These are phyloP conservation scores for Colletotrichum sp. DNA, from an alignment of 2,329 filamentous ascomycete genomes.

Conservation along the genomic window DNA sequence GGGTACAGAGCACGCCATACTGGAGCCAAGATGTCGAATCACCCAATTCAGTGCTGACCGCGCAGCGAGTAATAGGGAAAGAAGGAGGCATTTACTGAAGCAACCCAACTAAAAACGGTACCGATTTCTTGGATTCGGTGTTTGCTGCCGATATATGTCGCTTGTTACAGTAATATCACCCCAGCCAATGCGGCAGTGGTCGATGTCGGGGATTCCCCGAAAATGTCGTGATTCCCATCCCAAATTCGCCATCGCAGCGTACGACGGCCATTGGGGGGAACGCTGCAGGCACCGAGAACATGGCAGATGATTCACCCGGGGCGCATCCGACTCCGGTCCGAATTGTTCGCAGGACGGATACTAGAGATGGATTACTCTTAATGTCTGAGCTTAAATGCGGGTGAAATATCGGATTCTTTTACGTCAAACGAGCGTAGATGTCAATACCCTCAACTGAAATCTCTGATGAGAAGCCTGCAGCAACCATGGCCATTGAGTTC, in stretches of 20 bases:
- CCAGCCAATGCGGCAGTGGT: background rate
- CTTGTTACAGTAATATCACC: background rate
- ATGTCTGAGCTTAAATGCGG: background rate
- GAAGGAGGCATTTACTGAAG: background rate
- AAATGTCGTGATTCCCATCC: constrained; percentile 5
- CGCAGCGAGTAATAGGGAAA: background rate
- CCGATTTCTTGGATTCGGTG: background rate
- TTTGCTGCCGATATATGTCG: background rate
- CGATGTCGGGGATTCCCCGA: background rate
- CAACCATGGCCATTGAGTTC: constrained; percentile 4
- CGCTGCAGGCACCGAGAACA: background rate
- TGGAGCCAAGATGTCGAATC: constrained; percentile 12
- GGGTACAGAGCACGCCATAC: constrained; percentile 10
- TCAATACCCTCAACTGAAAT: background rate
- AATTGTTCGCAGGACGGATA: background rate
- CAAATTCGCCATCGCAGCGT: background rate
- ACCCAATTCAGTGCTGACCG: background rate
- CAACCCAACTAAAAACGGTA: background rate
- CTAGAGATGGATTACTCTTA: background rate
- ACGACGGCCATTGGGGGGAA: background rate
- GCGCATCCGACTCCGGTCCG: background rate
- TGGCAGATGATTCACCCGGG: background rate
- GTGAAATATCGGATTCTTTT: background rate
- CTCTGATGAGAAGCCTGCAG: background rate
- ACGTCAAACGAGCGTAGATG: background rate